Percentiles rank a stretch among this genome's conserved stretches.
These are phyloP conservation scores for Cyberlindnera nakhonratchasimensis DNA, from an alignment of 805 yeast genomes.

Conservation along the genomic window DNA sequence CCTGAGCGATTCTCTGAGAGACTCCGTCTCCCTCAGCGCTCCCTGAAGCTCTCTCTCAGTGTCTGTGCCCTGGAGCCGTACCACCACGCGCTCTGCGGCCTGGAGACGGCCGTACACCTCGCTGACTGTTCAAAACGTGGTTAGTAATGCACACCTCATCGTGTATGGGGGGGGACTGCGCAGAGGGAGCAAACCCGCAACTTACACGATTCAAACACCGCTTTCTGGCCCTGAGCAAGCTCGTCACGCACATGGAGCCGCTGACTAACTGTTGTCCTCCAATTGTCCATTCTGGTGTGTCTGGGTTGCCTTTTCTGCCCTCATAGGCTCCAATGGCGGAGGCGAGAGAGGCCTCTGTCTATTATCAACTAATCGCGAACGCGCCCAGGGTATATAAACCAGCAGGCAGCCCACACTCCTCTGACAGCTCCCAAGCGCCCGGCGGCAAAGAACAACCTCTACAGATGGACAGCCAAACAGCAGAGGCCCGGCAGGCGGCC, in stretches of 20 bases:
- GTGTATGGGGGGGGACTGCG: too few species aligned
- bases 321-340: too few species aligned
- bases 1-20: background rate
- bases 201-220: slow-evolving; percentile 13
- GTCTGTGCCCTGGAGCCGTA: slow-evolving; percentile 5
- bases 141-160: background rate
- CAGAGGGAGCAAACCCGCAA: background rate
- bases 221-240: slow-evolving; percentile 7
- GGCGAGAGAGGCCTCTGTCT: too few species aligned
- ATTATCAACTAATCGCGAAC: too few species aligned
- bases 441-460: too few species aligned
- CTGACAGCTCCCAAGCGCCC: too few species aligned
- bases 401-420: too few species aligned
- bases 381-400: too few species aligned
- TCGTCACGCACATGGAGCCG: slow-evolving; percentile 18
- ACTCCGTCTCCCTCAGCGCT: slow-evolving; percentile 7
- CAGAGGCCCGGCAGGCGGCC: too few species aligned
- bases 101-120: slow-evolving; percentile 14
- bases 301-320: background rate
- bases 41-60: slow-evolving; percentile 7
- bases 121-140: slow-evolving; percentile 10
- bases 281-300: background rate
- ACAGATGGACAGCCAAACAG: too few species aligned
- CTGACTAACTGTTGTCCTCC: slow-evolving; percentile 11
- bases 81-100: slow-evolving; percentile 16